phyloP scores from a whole-genome alignment of 2,329 filamentous ascomycete genomes.

The Ceratocystis cubensis region DNA sequence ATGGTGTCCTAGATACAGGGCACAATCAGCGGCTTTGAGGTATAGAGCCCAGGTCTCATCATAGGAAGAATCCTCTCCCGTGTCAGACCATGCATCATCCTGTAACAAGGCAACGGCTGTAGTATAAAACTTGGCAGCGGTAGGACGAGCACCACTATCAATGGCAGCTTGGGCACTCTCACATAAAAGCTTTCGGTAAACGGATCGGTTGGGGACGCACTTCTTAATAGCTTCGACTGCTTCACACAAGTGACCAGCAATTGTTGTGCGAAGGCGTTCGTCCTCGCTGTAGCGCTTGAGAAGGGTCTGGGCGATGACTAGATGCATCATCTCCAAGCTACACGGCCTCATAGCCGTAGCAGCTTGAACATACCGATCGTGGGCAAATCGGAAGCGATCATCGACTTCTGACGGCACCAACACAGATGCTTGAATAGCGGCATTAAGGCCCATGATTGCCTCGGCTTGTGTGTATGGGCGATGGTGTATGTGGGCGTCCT shows the following conservation, averaged over 20 bases:
- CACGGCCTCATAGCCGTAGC: slow-evolving; percentile 57
- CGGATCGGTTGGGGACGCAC: slow-evolving; percentile 45
- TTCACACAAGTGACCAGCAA: slow-evolving; percentile 70
- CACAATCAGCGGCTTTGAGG: slow-evolving; percentile 69
- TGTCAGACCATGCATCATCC: slow-evolving; percentile 61
- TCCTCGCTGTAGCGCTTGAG: slow-evolving; percentile 57
- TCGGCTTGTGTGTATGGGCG: slow-evolving; percentile 48
- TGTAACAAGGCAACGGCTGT: slow-evolving; percentile 70
- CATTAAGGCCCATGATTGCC: slow-evolving; percentile 66
- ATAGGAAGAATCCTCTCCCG: slow-evolving; percentile 55
- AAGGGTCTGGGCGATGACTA: slow-evolving; percentile 70
- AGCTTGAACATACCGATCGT: slow-evolving; percentile 75
- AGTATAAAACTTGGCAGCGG: slow-evolving; percentile 69
- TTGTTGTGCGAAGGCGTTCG: slow-evolving; percentile 53
- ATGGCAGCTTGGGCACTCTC: slow-evolving; percentile 66
- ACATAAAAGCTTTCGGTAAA: slow-evolving; percentile 64
- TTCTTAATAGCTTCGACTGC: slow-evolving; percentile 62
- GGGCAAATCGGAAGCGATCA: slow-evolving; percentile 75
- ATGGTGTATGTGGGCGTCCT: slow-evolving; percentile 23
- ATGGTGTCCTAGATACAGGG: slow-evolving; percentile 64
- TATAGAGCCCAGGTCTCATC: slow-evolving; percentile 73
- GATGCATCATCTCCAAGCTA: slow-evolving; percentile 72
- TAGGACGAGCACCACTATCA: slow-evolving; percentile 70
- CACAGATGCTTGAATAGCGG: slow-evolving; percentile 66
- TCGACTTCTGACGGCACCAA: slow-evolving; percentile 72